These are phyloP conservation scores for Davidsoniella virescens DNA, from an alignment of 2,329 filamentous ascomycete species.

Conservation along the genomic window DNA sequence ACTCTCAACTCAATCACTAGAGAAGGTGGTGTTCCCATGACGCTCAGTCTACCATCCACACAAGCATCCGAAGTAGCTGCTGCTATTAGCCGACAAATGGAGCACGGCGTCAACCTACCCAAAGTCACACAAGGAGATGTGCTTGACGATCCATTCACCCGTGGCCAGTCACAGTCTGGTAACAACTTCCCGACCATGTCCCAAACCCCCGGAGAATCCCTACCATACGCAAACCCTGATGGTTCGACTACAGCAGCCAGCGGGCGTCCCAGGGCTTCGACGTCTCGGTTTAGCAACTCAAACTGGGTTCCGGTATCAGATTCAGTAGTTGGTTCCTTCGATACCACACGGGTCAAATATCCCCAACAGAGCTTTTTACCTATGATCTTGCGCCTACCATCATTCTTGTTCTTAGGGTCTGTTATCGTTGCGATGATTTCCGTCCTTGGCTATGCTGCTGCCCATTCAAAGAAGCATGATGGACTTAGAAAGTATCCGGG, in stretches of 20 bases:
- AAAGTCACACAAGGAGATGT: background rate
- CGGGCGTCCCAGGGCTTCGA: background rate
- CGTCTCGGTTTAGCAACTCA: constrained; percentile 2
- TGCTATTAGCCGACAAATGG: constrained; percentile 5
- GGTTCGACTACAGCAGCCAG: background rate
- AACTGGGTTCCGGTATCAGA: constrained; percentile 23
- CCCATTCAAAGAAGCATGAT: constrained; percentile 44
- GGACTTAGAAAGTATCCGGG: constrained; percentile 54
- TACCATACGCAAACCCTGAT: background rate
- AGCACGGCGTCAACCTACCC: background rate
- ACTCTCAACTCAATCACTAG: constrained; percentile 76
- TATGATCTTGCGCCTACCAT: constrained; percentile 48
- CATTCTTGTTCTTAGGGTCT: constrained; percentile 42
- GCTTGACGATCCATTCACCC: background rate
- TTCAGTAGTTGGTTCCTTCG: constrained; percentile 19
- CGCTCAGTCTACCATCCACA: background rate
- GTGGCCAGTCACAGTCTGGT: background rate
- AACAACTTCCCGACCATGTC: background rate
- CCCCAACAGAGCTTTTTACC: constrained; percentile 54
- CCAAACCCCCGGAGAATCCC: background rate
- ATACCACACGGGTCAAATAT: constrained; percentile 23
- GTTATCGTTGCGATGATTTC: constrained; percentile 54
- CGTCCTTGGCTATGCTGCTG: constrained; percentile 54
- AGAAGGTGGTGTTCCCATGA: constrained; percentile 37
- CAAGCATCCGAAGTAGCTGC: background rate